These are phyloP conservation scores for Alternaria infectoria DNA, from an alignment of 2,329 filamentous ascomycete genomes.

Conservation along the genomic window DNA sequence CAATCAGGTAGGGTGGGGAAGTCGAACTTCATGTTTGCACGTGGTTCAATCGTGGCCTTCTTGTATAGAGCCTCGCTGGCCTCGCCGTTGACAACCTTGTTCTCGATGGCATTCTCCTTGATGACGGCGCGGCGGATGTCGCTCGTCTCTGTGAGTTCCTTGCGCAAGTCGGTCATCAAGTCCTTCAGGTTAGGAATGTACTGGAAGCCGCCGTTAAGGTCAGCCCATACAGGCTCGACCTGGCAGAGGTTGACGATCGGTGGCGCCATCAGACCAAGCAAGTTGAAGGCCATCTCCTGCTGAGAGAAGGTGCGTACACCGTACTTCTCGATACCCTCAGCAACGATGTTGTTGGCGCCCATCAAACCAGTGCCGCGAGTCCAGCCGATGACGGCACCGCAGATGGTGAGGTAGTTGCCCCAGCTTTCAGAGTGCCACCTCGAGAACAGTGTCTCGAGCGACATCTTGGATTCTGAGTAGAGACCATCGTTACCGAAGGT, in stretches of 20 bases:
- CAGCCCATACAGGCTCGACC: conserved; percentile 91
- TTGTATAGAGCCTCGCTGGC: conserved; percentile 91
- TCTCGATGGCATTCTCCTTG: conserved; percentile 94
- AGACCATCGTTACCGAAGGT: conserved; percentile 98
- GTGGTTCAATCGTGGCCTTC: conserved; percentile 89
- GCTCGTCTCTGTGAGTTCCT: conserved; percentile 93
- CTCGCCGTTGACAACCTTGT: conserved; percentile 96
- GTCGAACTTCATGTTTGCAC: conserved; percentile 97
- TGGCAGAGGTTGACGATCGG: conserved; percentile 95
- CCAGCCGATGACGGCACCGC: conserved; percentile 98
- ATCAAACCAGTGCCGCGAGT: conserved; percentile 98
- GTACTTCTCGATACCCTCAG: conserved; percentile 94
- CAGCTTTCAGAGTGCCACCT: conserved; percentile 98
- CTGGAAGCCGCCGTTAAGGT: conserved; percentile 96
- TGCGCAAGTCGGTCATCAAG: conserved; percentile 89
- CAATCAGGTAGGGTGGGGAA: conserved; percentile 92
- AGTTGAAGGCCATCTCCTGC: conserved; percentile 99
- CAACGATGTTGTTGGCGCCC: conserved; percentile 96
- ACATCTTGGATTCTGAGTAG: conserved; percentile 98
- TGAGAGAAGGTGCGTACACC: conserved; percentile 98
- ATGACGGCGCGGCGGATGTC: conserved; percentile 92
- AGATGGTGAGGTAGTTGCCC: conserved; percentile 97
- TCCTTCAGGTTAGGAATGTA: conserved; percentile 97
- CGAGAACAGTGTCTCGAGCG: conserved; percentile 96
- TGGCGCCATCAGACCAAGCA: conserved; percentile 94